Evolutionary conservation across 352 stramenopile genomes (phyloP).

Genomic region (Aphanomyces astaci): DNA sequence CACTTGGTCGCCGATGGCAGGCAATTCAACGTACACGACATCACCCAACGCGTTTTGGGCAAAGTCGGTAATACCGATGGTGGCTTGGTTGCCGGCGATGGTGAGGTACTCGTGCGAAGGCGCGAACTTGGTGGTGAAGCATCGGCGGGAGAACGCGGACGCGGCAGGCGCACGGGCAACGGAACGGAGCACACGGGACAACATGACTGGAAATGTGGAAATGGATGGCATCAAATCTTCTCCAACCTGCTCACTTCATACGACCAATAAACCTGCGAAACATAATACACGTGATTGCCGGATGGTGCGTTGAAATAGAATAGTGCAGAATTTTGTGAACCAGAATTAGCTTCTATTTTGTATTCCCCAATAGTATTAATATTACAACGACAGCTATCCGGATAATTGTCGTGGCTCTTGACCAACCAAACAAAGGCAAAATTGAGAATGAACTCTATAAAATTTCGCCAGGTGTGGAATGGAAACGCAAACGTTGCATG

Average conservation of each 20-base stretch:
- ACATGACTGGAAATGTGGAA: slow-evolving; percentile 1
- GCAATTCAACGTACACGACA: slow-evolving; percentile 96
- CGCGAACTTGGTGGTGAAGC: slow-evolving; percentile 82
- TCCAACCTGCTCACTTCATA: not conserved
- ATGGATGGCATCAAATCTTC: slow-evolving; percentile 1
- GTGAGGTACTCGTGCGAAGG: slow-evolving; percentile 80
- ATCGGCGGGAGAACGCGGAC: slow-evolving; percentile 28
- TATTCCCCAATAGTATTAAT: too few species aligned
- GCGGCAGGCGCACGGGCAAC: slow-evolving; percentile 35
- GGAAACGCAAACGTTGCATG: too few species aligned
- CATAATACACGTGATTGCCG: not conserved
- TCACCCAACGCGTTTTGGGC: slow-evolving; percentile 96
- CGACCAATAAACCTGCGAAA: not conserved
- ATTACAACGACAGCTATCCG: too few species aligned
- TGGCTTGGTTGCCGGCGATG: slow-evolving; percentile 73
- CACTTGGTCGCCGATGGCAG: slow-evolving; percentile 89
- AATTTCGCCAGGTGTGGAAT: not conserved
- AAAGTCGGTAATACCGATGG: slow-evolving; percentile 97
- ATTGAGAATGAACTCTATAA: not conserved
- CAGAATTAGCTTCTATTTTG: not conserved
- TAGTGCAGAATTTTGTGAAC: too few species aligned
- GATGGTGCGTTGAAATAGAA: too few species aligned
- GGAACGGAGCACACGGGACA: slow-evolving; percentile 26
- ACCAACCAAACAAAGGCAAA: not conserved
- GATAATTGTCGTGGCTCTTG: not conserved